Base-by-base conservation (phyloP, 441 rosid genomes). In the Flueggea neowawraea region DNA sequence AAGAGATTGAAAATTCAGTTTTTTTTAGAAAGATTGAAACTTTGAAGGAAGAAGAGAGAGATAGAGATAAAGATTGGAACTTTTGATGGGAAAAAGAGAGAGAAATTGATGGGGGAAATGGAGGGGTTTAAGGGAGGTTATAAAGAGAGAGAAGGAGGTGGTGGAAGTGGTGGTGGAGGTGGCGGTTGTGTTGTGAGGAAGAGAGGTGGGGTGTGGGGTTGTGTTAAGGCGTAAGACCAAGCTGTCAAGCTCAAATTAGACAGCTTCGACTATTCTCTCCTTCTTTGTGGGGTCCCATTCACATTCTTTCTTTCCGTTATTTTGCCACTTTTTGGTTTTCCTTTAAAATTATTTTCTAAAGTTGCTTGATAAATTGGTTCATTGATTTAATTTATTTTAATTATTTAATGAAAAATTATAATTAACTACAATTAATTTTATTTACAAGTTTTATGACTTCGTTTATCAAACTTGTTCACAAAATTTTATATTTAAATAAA, bases 201-300 rank as follows among this genome's bases (percentile, higher is more conserved):
- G n/a, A 4, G n/a, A 9, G n/a, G 4, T 0, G 50, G 0, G 50
- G n/a, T 11, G 50, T 47, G 50, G 50, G n/a, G n/a, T 10, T 47
- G 14, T 14, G 50, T 47, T 10, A 14, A 10, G 50, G 14, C 1
- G 12, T 47, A 47, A n/a, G 12, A 31, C 17, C 56, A 45, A 58
- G 68, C 69, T 58, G 71, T 62, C 41, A 53, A 12, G 31, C 47
- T 41, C n/a, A 50, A 22, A 5, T 10, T 16, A 31, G 58, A 59
- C 57, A 43, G 62, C 66, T 51, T 43, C 53, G 10, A 28, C 12
- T 33, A 16, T 13, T 36, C 7, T 22, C 28, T 22, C 28, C 28
- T 22, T 22, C 28, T 48, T 12, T 52, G 8, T 56, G 13, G 1
- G 28, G 1, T 33, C 52, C 57, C 39, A 16, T 61, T 45, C 33